phyloP scores from a whole-genome alignment of 1,284 basidiomycete genomes.

The Ceratobasidium sp. region DNA sequence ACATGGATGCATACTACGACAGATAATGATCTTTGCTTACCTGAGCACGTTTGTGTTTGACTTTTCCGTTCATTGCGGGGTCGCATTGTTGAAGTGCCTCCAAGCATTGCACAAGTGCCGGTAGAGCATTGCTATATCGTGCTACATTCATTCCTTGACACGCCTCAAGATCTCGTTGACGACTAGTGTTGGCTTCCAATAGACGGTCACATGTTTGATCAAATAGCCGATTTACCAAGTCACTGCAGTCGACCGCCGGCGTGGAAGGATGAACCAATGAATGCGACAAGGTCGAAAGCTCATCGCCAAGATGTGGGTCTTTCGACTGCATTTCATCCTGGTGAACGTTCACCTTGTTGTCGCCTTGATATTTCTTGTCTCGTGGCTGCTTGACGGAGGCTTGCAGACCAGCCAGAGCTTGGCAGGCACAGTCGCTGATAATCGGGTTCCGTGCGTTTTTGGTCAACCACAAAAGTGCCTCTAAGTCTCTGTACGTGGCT shows the following conservation, averaged over 20 bases:
- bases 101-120: not conserved
- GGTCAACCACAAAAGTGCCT: not conserved
- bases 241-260: not conserved
- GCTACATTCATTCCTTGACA: slow-evolving; percentile 9
- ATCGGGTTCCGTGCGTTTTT: slow-evolving; percentile 8
- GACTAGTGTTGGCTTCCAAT: not conserved
- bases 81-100: not conserved
- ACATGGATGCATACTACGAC: too few relatives aligned
- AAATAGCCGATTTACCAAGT: not conserved
- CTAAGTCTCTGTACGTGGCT: not conserved
- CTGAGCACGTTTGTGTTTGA: too few relatives aligned
- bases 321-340: not conserved
- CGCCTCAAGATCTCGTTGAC: not conserved
- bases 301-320: not conserved
- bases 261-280: not conserved
- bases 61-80: not conserved
- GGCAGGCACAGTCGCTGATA: not conserved
- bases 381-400: not conserved
- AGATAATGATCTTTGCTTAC: too few relatives aligned
- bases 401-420: slow-evolving; percentile 1
- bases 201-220: not conserved
- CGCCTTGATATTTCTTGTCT: not conserved
- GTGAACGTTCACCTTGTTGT: not conserved
- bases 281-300: not conserved
- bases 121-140: not conserved